These are phyloP conservation scores for Hibiscus tridactylites DNA, from an alignment of 345 rosid species.

Conservation along the genomic window DNA sequence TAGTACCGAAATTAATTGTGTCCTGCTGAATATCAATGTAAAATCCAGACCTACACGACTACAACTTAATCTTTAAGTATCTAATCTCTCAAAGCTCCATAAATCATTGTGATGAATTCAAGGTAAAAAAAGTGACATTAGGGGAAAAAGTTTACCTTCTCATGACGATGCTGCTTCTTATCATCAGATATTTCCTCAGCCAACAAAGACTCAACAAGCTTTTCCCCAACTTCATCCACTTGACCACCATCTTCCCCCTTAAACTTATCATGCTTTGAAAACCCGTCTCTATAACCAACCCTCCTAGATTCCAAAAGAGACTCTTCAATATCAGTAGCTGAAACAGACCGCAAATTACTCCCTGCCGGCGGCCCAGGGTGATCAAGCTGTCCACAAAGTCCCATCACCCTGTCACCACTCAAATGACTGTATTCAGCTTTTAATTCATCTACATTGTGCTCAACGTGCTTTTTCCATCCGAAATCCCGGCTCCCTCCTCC, in stretches of 20 bases:
- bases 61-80: neutral
- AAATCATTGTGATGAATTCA: neutral
- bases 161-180: slow-evolving; percentile 16
- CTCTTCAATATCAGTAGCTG: slow-evolving; percentile 40
- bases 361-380: slow-evolving; percentile 56
- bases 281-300: slow-evolving; percentile 25
- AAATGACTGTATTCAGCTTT: slow-evolving; percentile 23
- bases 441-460: slow-evolving; percentile 25
- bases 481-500: slow-evolving; percentile 27
- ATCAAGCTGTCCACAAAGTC: slow-evolving; percentile 50
- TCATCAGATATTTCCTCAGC: slow-evolving; percentile 37
- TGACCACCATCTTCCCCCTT: slow-evolving; percentile 23
- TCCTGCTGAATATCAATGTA: neutral
- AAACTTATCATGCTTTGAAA: slow-evolving; percentile 12
- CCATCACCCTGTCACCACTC: slow-evolving; percentile 22
- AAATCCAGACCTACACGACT: neutral
- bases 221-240: slow-evolving; percentile 42
- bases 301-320: slow-evolving; percentile 28
- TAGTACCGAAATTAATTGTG: neutral
- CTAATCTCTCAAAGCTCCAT: neutral
- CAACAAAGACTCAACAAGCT: slow-evolving; percentile 44
- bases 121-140: neutral
- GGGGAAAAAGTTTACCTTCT: slow-evolving; percentile 16
- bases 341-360: slow-evolving; percentile 42
- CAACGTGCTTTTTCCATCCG: slow-evolving; percentile 25